These are phyloP conservation scores for Torrubiella hemipterigena DNA, from an alignment of 2,329 filamentous ascomycete genomes.

Conservation along the genomic window DNA sequence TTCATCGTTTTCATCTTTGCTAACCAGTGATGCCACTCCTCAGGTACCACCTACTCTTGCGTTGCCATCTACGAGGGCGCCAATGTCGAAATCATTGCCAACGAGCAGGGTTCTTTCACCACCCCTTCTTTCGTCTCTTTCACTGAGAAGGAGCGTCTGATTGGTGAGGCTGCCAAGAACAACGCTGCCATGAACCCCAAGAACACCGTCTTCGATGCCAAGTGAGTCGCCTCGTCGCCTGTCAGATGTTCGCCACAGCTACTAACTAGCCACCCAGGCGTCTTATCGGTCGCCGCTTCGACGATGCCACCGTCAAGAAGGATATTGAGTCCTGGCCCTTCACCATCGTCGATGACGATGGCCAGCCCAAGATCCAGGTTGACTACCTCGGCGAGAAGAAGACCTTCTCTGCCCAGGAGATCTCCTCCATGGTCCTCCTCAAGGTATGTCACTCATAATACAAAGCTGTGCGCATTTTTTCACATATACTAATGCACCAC, in stretches of 20 bases:
- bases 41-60: constrained; percentile 99
- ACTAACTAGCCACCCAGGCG: constrained; percentile 48
- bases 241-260: not conserved
- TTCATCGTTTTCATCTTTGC: too few species aligned
- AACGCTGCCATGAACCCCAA: constrained; percentile 98
- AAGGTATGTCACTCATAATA: constrained; percentile 53
- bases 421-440: constrained; percentile 95
- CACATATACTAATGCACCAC: constrained; percentile 6
- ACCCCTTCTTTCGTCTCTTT: constrained; percentile 99
- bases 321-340: constrained; percentile 98
- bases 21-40: too few species aligned
- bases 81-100: constrained; percentile 99
- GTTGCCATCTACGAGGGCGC: constrained; percentile 98
- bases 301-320: constrained; percentile 96
- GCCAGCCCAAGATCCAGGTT: constrained; percentile 86
- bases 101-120: constrained; percentile 98
- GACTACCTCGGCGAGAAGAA: constrained; percentile 92
- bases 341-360: constrained; percentile 86
- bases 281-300: constrained; percentile 91
- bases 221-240: constrained; percentile 46
- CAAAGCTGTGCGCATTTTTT: not conserved
- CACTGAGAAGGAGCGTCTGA: constrained; percentile 96
- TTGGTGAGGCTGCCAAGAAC: constrained; percentile 99
- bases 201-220: constrained; percentile 99
- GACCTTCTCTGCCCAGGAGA: constrained; percentile 95